Evolutionary conservation across 1,284 basidiomycete species (phyloP).

Genomic region (Cutaneotrichosporon arboriforme): DNA sequence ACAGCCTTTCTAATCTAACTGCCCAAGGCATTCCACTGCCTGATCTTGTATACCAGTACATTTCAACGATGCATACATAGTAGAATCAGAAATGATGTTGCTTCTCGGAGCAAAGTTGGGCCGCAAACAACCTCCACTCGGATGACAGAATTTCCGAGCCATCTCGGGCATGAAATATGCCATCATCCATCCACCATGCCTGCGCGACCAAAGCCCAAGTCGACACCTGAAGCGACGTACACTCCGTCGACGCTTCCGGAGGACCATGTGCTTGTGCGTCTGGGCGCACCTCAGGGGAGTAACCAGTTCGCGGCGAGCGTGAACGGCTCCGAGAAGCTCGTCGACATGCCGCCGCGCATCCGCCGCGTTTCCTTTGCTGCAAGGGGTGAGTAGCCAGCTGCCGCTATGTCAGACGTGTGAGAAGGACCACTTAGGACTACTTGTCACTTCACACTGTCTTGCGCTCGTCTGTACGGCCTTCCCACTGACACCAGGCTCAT

Average conservation of each 20-base stretch:
- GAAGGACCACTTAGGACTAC: neutral
- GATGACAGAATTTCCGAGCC: neutral
- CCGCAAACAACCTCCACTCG: neutral
- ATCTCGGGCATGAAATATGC: too few species aligned
- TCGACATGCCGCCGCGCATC: slow-evolving; percentile 31
- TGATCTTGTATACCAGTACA: too few species aligned
- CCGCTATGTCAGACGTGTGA: too few species aligned
- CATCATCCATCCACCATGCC: neutral
- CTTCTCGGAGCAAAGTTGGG: neutral
- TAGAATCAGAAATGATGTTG: too few species aligned
- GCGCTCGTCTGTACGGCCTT: too few species aligned
- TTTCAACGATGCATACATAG: too few species aligned
- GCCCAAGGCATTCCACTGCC: too few species aligned
- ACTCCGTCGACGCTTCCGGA: slow-evolving; percentile 28
- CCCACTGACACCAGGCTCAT: slow-evolving; percentile 28
- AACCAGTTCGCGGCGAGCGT: slow-evolving; percentile 31
- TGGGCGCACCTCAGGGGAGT: slow-evolving; percentile 36
- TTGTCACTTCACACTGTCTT: neutral
- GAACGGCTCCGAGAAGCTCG: slow-evolving; percentile 29
- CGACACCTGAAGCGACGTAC: slow-evolving; percentile 4
- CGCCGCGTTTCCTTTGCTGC: slow-evolving; percentile 28
- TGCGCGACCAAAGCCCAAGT: slow-evolving; percentile 1
- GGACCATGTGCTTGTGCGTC: slow-evolving; percentile 27
- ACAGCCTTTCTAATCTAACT: too few species aligned
- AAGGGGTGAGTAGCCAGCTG: slow-evolving; percentile 23